Conservation (phyloP, 2,329 filamentous ascomycete species). For the Epichloe glyceriae region DNA sequence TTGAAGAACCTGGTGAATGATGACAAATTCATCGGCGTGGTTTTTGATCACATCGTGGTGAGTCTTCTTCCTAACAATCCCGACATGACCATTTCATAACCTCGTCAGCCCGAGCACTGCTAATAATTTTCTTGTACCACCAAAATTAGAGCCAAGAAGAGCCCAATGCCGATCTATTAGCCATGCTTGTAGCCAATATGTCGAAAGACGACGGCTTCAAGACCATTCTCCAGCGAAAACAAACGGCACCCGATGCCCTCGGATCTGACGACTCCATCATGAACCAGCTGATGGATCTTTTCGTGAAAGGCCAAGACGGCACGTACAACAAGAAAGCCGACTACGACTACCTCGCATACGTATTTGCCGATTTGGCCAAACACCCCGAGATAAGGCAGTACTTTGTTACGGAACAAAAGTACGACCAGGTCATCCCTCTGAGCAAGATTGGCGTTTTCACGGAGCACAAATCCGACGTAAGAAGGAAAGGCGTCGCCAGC, state of each 20-base stretch:
- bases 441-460: constrained; percentile 93
- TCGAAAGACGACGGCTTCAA: constrained; percentile 67
- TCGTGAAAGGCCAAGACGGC: constrained; percentile 80
- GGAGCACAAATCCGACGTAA: constrained; percentile 70
- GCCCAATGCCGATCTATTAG: constrained; percentile 67
- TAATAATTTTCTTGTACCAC: neutral
- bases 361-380: constrained; percentile 87
- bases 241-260: constrained; percentile 55
- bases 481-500: constrained; percentile 86
- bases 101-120: no score
- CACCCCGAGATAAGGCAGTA: constrained; percentile 62
- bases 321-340: constrained; percentile 73
- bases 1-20: constrained; percentile 62
- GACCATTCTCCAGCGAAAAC: constrained; percentile 53
- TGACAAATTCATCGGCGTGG: constrained; percentile 62
- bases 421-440: constrained; percentile 75
- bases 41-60: constrained; percentile 65
- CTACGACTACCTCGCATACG: constrained; percentile 86
- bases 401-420: constrained; percentile 59
- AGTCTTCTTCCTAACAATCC: constrained; percentile 18
- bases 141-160: constrained; percentile 55
- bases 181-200: constrained; percentile 90
- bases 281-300: constrained; percentile 88
- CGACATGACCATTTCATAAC: neutral
- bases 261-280: constrained; percentile 61